These are phyloP conservation scores for Trametes polyzona DNA, from an alignment of 1,284 basidiomycete species.

Conservation along the genomic window DNA sequence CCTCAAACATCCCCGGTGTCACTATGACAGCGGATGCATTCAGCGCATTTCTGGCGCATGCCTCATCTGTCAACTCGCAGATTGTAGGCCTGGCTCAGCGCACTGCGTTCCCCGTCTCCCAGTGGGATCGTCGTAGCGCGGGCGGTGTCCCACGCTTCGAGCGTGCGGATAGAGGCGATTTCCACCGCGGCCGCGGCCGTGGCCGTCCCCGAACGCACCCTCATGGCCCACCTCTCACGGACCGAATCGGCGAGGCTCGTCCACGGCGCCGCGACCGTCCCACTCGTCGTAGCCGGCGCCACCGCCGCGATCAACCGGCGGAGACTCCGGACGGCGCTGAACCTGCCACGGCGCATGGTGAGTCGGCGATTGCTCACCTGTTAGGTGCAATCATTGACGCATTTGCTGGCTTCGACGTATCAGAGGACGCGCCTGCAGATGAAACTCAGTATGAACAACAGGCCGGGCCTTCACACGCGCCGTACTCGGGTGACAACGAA, in stretches of 20 bases:
- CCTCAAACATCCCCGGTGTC: not conserved
- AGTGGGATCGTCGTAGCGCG: not conserved
- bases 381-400: too few species aligned
- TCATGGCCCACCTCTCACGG: not conserved
- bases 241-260: not conserved
- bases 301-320: not conserved
- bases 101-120: not conserved
- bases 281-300: not conserved
- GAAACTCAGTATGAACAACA: too few species aligned
- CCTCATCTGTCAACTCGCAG: not conserved
- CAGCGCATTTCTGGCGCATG: not conserved
- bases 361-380: too few species aligned
- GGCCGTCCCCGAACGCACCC: not conserved
- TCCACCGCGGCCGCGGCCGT: not conserved
- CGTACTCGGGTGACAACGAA: too few species aligned
- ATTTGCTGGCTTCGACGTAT: too few species aligned
- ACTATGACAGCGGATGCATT: slow-evolving; percentile 1
- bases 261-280: not conserved
- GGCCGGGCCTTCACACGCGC: too few species aligned
- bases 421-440: too few species aligned
- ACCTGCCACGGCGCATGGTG: not conserved
- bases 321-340: too few species aligned
- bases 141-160: not conserved
- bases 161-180: not conserved
- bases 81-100: not conserved